These are phyloP conservation scores for Cordyceps fumosorosea DNA, from an alignment of 2,329 filamentous ascomycete genomes.

Conservation along the genomic window DNA sequence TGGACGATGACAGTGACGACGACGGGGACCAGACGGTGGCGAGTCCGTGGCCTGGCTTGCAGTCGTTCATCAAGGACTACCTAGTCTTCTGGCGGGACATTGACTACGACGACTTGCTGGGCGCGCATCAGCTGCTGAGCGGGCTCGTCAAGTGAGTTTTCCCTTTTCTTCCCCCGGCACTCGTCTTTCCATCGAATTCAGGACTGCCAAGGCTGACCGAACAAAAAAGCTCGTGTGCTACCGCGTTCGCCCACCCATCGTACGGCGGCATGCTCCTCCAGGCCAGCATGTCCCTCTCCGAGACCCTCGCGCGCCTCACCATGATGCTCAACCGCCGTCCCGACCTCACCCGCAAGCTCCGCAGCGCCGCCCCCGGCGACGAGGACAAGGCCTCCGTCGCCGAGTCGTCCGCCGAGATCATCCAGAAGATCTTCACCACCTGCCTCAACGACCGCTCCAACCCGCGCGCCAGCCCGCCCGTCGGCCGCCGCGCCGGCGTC, in stretches of 20 bases:
- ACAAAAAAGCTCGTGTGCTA: conserved; percentile 63
- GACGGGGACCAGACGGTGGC: conserved; percentile 51
- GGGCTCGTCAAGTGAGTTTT: conserved; percentile 63
- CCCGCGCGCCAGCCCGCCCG: conserved; percentile 27
- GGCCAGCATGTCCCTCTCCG: conserved; percentile 75
- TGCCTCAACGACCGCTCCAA: conserved; percentile 76
- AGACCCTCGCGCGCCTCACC: conserved; percentile 73
- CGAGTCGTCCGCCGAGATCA: conserved; percentile 80
- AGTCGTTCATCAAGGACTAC: conserved; percentile 75
- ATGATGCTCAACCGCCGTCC: conserved; percentile 78
- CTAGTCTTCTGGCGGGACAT: conserved; percentile 76
- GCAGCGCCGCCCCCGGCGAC: conserved; percentile 53
- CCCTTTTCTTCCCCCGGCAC: not conserved
- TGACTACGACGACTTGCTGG: conserved; percentile 65
- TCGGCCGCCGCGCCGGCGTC: conserved; percentile 56
- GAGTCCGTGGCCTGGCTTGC: conserved; percentile 64
- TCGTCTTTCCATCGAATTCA: not conserved
- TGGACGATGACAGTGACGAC: conserved; percentile 51
- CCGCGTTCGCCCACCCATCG: conserved; percentile 70
- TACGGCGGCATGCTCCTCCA: conserved; percentile 78
- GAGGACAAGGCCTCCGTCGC: conserved; percentile 67
- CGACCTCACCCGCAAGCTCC: conserved; percentile 64
- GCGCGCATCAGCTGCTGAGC: conserved; percentile 68
- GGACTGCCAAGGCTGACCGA: not conserved
- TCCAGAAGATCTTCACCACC: conserved; percentile 85